Conservation (phyloP, 2,329 filamentous ascomycete species). For the Purpureocillium lavendulum region DNA sequence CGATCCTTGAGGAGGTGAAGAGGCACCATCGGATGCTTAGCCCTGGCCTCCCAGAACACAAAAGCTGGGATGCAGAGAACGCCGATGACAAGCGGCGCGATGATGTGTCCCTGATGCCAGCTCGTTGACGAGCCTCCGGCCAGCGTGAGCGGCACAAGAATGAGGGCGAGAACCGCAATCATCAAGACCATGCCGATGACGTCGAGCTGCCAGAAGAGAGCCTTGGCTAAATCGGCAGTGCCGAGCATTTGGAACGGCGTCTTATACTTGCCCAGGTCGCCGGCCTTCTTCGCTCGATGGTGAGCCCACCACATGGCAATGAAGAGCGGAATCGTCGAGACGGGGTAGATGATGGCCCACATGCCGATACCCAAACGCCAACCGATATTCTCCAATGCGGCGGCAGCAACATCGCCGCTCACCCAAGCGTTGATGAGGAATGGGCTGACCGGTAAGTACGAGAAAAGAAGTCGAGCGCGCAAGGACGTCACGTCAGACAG, state of each 20-base stretch:
- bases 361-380: constrained; percentile 60
- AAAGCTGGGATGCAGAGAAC: constrained; percentile 42
- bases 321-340: constrained; percentile 48
- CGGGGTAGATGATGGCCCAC: constrained; percentile 55
- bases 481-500: constrained; percentile 57
- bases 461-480: constrained; percentile 54
- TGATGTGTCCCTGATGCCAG: constrained; percentile 29
- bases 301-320: constrained; percentile 40
- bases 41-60: constrained; percentile 36
- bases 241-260: constrained; percentile 24
- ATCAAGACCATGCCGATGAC: constrained; percentile 35
- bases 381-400: constrained; percentile 37
- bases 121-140: constrained; percentile 30
- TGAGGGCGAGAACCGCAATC: constrained; percentile 36
- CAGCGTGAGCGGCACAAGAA: constrained; percentile 36
- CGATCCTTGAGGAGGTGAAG: constrained; percentile 55
- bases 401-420: constrained; percentile 44
- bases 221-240: constrained; percentile 20
- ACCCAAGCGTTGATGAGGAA: constrained; percentile 61
- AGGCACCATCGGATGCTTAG: constrained; percentile 47
- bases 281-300: constrained; percentile 42
- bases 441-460: constrained; percentile 51
- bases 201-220: constrained; percentile 39
- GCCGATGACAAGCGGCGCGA: constrained; percentile 36
- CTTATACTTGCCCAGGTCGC: constrained; percentile 30